Evolutionary conservation across 495 filamentous ascomycete species (phyloP), one percentile per base, ranked within the genome.

Genomic region (Copromyces sp.): DNA sequence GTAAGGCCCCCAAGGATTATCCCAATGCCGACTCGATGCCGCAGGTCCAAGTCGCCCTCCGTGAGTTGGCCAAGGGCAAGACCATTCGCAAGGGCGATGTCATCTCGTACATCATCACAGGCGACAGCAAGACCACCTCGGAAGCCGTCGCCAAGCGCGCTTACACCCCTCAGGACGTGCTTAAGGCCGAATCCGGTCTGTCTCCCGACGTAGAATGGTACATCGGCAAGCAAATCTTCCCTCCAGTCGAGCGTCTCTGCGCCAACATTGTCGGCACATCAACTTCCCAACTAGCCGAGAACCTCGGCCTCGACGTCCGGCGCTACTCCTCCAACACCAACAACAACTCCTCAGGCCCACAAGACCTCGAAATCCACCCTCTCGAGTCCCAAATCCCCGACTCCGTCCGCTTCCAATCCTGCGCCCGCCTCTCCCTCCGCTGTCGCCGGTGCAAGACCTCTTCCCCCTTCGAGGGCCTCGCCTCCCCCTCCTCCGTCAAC

Each of bases 191-290:
- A 72, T 91, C 90, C 3, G 90, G 83, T 7, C 85, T 98, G 4
- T 89, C 91, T 75, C 94, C 91, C 39, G 94, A 98, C 80, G 87
- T 96, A 38, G 95, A 98, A 76, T 98, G 95, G 89, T 99, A 99
- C 81, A 89, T 99, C 40, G 89, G 93, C 82, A 99, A 99, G 84
- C 95, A 99, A 80, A 97, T 99, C 70, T 95, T 99, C 83, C 95
- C 95, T 7, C 95, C 96, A 3, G 97, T 99, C 71, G 95, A 99
- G 84, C 94, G 95, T 87, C 89, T 99, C 38, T 99, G 95, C 80
- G 96, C 94, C 65, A 96, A 95, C 47, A 97, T 99, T 73, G 89
- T 90, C 39, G 95, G 95, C 65, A 99, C 95, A 16, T 93, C 97
- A 76, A 89, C 94, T 45, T 85, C 91, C 9, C 91, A 93, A 72